Evolutionary conservation across 495 filamentous ascomycete genomes (phyloP), one percentile per base, ranked within the genome.

Genomic region (Penicillium flavigenum): DNA sequence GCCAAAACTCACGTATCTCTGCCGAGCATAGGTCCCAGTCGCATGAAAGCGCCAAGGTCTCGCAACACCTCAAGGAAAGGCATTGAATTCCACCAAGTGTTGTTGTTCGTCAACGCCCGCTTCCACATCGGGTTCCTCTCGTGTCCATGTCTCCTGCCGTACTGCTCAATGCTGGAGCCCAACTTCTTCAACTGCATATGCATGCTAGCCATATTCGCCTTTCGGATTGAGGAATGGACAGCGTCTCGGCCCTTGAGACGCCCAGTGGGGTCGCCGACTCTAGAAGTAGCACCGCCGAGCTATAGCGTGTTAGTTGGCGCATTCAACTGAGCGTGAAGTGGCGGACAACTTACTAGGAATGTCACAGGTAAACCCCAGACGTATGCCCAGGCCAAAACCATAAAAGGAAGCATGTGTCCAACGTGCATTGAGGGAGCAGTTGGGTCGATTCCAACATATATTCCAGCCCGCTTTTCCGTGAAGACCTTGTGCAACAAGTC

Each of bases 371-470:
- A 86, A 14, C 94, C 93, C 73, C 92, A 83, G 39, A 96, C 76
- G 68, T 93, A 95, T 77, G 91, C 88, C 89, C 94, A 97, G 57
- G 91, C 93, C 27, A 97, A 72, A 1, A 91, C 85, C 94, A 99
- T 98, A 42, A 98, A 80, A 9, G 94, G 93, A 10, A 98, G 74
- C 54, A 99, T 83, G 70, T 99, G 92, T 31, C 94, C 94, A 53
- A 98, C 78, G 68, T 99, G 94, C 61, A 98, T 76, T 5, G 92
- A 96, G 26, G 83, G 81, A 4, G 93, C 95, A 0, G 95, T 97
- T 12, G 94, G 92, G 63, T 99, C 94, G 47, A 99, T 81, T 56
- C 94, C 94, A 39, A 88, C 88, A 66, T 99, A 99, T 49, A 86
- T 85, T 31, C 88, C 89, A 53, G 88, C 80, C 56, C 88, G 79